These are phyloP conservation scores for Diaporthe nobilis DNA, from an alignment of 2,329 filamentous ascomycete genomes.

Conservation along the genomic window DNA sequence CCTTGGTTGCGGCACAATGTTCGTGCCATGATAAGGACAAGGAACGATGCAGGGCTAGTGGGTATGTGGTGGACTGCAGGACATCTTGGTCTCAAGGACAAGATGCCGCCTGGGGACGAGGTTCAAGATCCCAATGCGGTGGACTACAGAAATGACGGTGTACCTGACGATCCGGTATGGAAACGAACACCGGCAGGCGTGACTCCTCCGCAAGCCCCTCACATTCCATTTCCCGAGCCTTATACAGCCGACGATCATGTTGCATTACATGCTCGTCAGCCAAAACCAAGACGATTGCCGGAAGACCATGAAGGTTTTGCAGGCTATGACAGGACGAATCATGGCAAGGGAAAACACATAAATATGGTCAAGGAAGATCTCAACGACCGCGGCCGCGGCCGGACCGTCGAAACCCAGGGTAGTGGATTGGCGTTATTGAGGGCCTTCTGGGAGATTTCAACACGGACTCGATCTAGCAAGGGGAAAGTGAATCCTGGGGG, in stretches of 20 bases:
- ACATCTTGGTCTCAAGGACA: conserved; percentile 33
- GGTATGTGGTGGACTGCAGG: conserved; percentile 46
- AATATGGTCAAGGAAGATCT: conserved; percentile 20
- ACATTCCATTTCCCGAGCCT: conserved; percentile 20
- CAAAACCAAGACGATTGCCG: background rate
- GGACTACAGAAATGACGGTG: conserved; percentile 42
- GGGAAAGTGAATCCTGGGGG: background rate
- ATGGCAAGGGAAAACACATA: background rate
- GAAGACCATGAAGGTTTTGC: background rate
- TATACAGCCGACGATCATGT: background rate
- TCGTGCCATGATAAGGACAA: conserved; percentile 39
- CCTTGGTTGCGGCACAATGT: conserved; percentile 41
- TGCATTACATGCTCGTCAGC: background rate
- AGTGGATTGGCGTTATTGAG: conserved; percentile 40
- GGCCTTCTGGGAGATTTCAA: conserved; percentile 40
- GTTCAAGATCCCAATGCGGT: conserved; percentile 40
- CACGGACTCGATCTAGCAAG: conserved; percentile 12
- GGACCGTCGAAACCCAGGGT: conserved; percentile 42
- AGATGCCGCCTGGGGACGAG: conserved; percentile 36
- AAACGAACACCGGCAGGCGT: conserved; percentile 32
- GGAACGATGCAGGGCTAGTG: conserved; percentile 30
- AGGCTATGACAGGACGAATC: background rate
- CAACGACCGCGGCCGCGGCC: conserved; percentile 41
- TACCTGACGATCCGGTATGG: conserved; percentile 40
- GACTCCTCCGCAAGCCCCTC: conserved; percentile 30